Evolutionary conservation across 768 basidiomycete genomes (phyloP).

Genomic region (Kwoniella dendrophila): DNA sequence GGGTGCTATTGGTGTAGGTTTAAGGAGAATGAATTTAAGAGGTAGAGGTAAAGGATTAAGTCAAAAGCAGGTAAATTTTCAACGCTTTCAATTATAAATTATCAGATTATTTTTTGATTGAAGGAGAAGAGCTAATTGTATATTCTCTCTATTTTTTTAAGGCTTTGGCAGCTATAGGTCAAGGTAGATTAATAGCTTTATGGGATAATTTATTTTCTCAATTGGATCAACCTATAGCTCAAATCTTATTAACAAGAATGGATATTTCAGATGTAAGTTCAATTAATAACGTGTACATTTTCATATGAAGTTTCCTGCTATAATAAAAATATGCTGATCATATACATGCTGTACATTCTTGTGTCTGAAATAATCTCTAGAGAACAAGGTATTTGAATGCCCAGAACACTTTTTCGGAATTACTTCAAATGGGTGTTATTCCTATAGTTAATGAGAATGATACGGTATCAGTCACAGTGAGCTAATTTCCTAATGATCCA

Average conservation of each 20-base stretch:
- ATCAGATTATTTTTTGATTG: conserved; percentile 4
- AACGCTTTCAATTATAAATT: background rate
- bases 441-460: conserved; percentile 99
- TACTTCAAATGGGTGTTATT: conserved; percentile 89
- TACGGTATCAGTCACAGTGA: conserved; percentile 92
- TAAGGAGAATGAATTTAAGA: conserved; percentile 84
- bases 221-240: conserved; percentile 91
- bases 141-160: conserved; percentile 48
- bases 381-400: conserved; percentile 94
- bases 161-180: conserved; percentile 96
- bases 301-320: background rate
- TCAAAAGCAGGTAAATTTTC: conserved; percentile 78
- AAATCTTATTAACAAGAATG: conserved; percentile 87
- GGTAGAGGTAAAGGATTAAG: conserved; percentile 79
- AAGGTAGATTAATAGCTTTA: conserved; percentile 90
- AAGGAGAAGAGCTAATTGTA: background rate
- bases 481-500: background rate
- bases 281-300: background rate
- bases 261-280: conserved; percentile 89
- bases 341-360: too few species aligned
- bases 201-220: conserved; percentile 97
- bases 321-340: conserved; percentile 5
- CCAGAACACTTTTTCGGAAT: conserved; percentile 88
- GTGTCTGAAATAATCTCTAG: too few species aligned
- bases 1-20: conserved; percentile 94